Evolutionary conservation across 805 yeast genomes (phyloP), one percentile per base, ranked within the genome.

Genomic region (Suhomyces sp.): DNA sequence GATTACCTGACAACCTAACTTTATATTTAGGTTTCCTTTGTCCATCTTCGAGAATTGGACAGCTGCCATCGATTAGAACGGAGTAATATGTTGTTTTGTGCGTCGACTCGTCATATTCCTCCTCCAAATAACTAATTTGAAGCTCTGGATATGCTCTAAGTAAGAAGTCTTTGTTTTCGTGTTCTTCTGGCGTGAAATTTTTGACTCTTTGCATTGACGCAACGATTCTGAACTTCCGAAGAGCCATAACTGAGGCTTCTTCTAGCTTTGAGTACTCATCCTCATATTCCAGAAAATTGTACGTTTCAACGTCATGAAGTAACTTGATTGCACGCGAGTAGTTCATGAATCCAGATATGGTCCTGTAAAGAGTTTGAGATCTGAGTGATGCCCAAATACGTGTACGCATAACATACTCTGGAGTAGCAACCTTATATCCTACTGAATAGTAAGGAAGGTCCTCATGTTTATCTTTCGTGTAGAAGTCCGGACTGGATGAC

Each of bases 1-100:
- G 95, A 54, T 83, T 77, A 12, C 95, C 95, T 10, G 90, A 80
- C 28, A 85, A 67, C 47, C 67, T 75, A 30, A 85, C 72, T 47
- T 79, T 67, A 48, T 79, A 79, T 47, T 78, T 53, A 39, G 71
- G 61, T 18, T 46, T 44, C 33, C 70, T 48, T 23, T 56, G 56
- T 8, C 88, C 87, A 46, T 72, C 67, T 30, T 72, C 79, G 31
- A 74, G 50, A 32, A 81, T 68, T 37, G 74, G 78, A 52, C 88
- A 81, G 39, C 72, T 70, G 25, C 86, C 85, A 63, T 85, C 95
- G 50, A 85, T 75, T 58, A 84, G 64, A 19, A 80, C 72, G 5
- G 91, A 81, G 50, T 73, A 80, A 38, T 69, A 83, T 19, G 62
- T 56, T 20, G 58, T 63, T 35, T 67, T 70, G 32, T 73, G 70